These are phyloP conservation scores for Phaffia tasmanica DNA, from an alignment of 768 basidiomycete species.

Conservation along the genomic window DNA sequence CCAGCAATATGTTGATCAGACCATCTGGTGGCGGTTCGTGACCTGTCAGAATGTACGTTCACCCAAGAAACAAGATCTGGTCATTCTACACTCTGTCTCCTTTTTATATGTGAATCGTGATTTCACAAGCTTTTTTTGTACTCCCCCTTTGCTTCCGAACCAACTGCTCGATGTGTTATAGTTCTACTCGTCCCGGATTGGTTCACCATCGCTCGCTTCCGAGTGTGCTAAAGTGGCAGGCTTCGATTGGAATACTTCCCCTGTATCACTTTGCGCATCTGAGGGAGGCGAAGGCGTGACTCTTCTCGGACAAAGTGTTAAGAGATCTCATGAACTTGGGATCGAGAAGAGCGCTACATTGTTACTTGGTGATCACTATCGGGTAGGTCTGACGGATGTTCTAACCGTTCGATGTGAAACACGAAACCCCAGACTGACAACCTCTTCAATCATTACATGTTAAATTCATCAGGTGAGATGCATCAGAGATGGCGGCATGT, in stretches of 20 bases:
- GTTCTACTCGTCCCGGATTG: slow-evolving; percentile 21
- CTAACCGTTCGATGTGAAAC: neutral
- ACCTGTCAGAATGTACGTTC: slow-evolving; percentile 16
- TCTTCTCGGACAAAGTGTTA: neutral
- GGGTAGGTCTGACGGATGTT: neutral
- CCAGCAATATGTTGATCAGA: slow-evolving; percentile 6
- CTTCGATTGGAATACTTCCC: slow-evolving; percentile 7
- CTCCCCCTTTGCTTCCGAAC: neutral
- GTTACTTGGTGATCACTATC: slow-evolving; percentile 12
- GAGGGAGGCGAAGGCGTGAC: slow-evolving; percentile 2
- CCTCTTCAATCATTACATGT: neutral
- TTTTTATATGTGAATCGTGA: too few species aligned
- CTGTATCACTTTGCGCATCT: neutral
- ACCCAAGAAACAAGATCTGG: too few species aligned
- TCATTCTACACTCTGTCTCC: too few species aligned
- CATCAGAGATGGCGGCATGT: slow-evolving; percentile 8
- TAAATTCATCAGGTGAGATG: slow-evolving; percentile 5
- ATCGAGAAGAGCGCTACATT: slow-evolving; percentile 20
- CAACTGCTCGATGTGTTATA: neutral
- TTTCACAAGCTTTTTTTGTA: neutral
- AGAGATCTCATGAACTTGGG: neutral
- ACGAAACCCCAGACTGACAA: neutral
- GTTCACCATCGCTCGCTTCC: slow-evolving; percentile 9
- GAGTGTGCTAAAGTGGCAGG: slow-evolving; percentile 17
- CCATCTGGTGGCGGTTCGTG: slow-evolving; percentile 13